Evolutionary conservation across 768 basidiomycete species (phyloP).

Genomic region (Crassisporium funariophilum): DNA sequence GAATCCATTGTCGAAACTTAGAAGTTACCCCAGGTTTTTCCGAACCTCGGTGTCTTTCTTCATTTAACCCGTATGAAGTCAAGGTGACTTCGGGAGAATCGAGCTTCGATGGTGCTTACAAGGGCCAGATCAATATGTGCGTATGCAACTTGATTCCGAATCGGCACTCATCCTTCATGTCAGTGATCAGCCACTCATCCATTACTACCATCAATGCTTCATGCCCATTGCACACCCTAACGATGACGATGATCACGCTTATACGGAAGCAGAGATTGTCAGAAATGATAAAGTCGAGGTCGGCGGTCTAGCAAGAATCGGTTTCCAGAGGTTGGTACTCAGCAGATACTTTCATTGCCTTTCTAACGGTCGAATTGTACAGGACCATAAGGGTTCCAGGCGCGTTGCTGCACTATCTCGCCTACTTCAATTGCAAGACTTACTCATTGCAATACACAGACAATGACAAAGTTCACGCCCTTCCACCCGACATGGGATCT

Average conservation of each 20-base stretch:
- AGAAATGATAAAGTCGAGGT: slow-evolving; percentile 1
- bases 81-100: slow-evolving; percentile 2
- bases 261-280: neutral
- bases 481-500: slow-evolving; percentile 1
- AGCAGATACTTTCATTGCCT: neutral
- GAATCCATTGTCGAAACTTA: neutral
- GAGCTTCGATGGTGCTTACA: neutral
- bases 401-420: too few relatives aligned
- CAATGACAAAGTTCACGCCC: slow-evolving; percentile 1
- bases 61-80: neutral
- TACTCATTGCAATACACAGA: neutral
- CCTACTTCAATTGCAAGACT: too few relatives aligned
- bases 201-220: neutral
- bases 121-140: slow-evolving; percentile 4
- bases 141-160: too few relatives aligned
- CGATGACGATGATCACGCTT: neutral
- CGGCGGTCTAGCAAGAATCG: slow-evolving; percentile 5
- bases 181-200: slow-evolving; percentile 3
- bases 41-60: neutral
- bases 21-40: neutral
- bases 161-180: too few relatives aligned
- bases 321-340: slow-evolving; percentile 6
- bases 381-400: slow-evolving; percentile 3
- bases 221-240: neutral
- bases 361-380: neutral